Evolutionary conservation across 2,329 filamentous ascomycete genomes (phyloP), one percentile per base, ranked within the genome.

Genomic region (Phialophora tarda): DNA sequence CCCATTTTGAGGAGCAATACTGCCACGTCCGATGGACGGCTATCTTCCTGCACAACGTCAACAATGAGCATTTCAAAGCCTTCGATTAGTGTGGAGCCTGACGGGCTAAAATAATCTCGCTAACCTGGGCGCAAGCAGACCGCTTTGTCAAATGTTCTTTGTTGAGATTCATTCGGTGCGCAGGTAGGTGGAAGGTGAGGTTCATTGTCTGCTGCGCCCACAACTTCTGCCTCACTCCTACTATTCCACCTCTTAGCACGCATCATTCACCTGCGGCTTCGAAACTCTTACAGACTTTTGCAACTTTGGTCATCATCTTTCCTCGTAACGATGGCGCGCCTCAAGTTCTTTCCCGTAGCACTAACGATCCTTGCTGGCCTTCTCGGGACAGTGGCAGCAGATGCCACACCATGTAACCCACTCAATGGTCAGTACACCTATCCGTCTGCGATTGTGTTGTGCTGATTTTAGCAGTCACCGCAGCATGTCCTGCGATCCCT

Each of bases 401-500:
- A 64, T 48, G 28, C 58, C 5, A 17, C 47, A 38, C 28, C 62
- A 10, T 70, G 68, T 32, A 66, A 70, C 53, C 68, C 68, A 26
- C 34, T 70, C 41, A 62, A 59, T 30, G 62, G 68, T 70, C 7
- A 63, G 68, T 47, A 30, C n/a, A n/a, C 30, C 21, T 21, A 54
- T 23, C 24, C 30, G 55, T 28, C 34, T 48, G 12, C 28, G 17
- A 2, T 17, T 38, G 12, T 38, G 38, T 32, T 3, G 24, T 30
- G 28, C 67, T 67, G 41, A 67, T 57, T 26, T 56, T 14, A 41
- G 38, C 17, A 24, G 30, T 32, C 44, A 58, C 50, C 69, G 69
- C 47, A 30, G 53, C 68, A 65, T 97, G 94, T 74, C 86, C 90
- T 4, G 77, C 91, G 59, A 83, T 97, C 76, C 88, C 91, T 6